A percentile compares a stretch with the other conserved stretches of the same genome.
Conservation (phyloP, 2,329 filamentous ascomycete genomes). For the Beauveria bassiana region DNA sequence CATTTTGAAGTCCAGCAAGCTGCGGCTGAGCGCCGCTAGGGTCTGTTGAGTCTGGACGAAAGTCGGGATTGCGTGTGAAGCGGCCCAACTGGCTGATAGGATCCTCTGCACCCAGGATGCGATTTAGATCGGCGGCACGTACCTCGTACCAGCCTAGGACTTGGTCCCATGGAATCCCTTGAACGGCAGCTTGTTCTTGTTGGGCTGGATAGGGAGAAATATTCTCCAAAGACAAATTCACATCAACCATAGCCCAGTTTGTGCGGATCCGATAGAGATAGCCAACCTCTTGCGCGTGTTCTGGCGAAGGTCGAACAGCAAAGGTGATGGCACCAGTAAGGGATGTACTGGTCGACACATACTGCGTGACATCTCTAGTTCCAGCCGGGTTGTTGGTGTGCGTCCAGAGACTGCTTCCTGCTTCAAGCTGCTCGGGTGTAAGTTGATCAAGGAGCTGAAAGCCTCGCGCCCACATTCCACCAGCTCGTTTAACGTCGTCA, state of each 20-base stretch:
- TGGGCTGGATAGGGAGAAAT: background rate
- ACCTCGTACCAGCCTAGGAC: background rate
- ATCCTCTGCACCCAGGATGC: background rate
- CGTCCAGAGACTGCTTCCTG: background rate
- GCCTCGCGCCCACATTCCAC: background rate
- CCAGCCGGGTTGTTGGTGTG: background rate
- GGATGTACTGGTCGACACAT: background rate
- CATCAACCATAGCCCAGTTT: background rate
- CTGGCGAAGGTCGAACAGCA: background rate
- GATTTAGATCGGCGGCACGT: background rate
- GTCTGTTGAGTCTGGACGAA: background rate
- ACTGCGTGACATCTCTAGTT: background rate
- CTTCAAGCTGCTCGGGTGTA: background rate
- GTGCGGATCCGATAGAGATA: background rate
- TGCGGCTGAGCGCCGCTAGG: background rate
- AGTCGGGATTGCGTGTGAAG: background rate
- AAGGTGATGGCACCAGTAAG: background rate
- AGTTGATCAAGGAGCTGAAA: background rate
- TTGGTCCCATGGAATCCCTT: background rate
- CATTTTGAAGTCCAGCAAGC: background rate
- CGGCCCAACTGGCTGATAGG: background rate
- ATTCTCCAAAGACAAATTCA: background rate
- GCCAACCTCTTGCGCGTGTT: background rate
- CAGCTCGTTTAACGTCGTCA: background rate
- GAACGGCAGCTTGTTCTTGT: background rate